Percentiles rank a stretch among this genome's conserved stretches.
These are phyloP conservation scores for Citrus cavaleriei DNA, from an alignment of 345 rosid genomes.

Conservation along the genomic window DNA sequence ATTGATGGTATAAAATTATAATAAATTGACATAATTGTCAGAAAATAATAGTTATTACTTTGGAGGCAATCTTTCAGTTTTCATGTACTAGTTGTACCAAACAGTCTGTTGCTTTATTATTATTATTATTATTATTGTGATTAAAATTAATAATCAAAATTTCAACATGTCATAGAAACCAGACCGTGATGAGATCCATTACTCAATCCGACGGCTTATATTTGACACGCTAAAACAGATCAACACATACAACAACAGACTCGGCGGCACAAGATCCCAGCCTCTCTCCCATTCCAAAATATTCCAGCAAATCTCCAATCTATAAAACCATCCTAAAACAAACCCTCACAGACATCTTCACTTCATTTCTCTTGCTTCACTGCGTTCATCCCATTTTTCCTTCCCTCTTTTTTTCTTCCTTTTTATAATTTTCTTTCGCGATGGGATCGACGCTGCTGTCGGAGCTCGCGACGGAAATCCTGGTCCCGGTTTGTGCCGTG, in stretches of 20 bases:
- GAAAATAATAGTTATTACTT: no score
- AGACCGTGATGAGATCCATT: no score
- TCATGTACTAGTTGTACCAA: no score
- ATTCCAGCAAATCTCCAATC: background rate
- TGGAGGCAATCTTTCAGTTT: no score
- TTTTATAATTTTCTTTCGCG: background rate
- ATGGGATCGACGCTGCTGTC: conserved; percentile 38
- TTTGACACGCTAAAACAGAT: no score
- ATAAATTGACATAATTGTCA: no score
- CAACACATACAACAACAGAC: background rate
- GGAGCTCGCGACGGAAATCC: conserved; percentile 62
- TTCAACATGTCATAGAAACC: no score
- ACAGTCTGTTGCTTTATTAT: no score
- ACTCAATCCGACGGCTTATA: background rate
- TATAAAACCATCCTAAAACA: background rate
- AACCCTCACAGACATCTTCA: background rate
- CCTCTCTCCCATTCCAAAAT: background rate
- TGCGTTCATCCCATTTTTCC: no score
- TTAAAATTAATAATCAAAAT: no score
- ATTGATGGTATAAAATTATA: no score
- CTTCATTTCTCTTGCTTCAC: background rate
- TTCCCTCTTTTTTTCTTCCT: background rate
- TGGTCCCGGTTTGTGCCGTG: conserved; percentile 59
- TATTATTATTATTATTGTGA: no score
- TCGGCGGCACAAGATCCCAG: background rate